Conservation (phyloP, 2,329 filamentous ascomycete genomes). For the Trichoderma sp. region DNA sequence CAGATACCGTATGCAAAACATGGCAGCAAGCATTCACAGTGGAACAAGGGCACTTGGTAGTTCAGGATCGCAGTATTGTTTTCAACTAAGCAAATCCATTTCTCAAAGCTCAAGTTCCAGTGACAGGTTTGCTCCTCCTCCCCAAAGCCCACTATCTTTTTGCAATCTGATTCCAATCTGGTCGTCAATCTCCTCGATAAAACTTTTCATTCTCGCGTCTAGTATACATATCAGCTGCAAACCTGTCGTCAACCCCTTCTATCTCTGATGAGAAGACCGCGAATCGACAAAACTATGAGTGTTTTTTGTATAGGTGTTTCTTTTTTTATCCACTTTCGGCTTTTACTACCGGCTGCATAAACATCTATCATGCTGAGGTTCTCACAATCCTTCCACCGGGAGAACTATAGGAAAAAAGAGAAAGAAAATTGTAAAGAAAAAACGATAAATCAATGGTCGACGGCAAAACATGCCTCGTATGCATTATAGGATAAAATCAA, state of each 20-base stretch:
- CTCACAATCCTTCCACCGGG: slow-evolving; percentile 14
- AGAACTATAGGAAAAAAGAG: slow-evolving; percentile 23
- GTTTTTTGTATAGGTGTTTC: slow-evolving; percentile 7
- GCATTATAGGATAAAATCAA: slow-evolving; percentile 37
- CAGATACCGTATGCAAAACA: neutral
- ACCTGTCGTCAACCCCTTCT: slow-evolving; percentile 4
- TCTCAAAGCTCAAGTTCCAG: slow-evolving; percentile 1
- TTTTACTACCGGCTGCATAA: slow-evolving; percentile 14
- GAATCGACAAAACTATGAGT: slow-evolving; percentile 2
- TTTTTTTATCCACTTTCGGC: slow-evolving; percentile 17
- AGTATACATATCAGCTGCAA: slow-evolving; percentile 25
- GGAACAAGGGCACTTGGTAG: neutral
- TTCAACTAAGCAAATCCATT: slow-evolving; percentile 7
- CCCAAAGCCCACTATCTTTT: neutral
- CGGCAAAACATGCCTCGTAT: slow-evolving; percentile 35
- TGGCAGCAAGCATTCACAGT: slow-evolving; percentile 1
- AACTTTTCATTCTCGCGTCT: slow-evolving; percentile 19
- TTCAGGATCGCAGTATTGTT: neutral
- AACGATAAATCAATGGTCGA: slow-evolving; percentile 25
- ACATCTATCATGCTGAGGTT: slow-evolving; percentile 31
- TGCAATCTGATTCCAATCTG: slow-evolving; percentile 22
- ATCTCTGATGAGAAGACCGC: neutral
- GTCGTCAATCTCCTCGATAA: slow-evolving; percentile 16
- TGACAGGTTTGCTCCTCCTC: slow-evolving; percentile 1
- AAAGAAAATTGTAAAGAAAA: slow-evolving; percentile 23